Base-by-base conservation (phyloP, 169 alveolate genomes). In the Cyclospora cayetanensis region DNA sequence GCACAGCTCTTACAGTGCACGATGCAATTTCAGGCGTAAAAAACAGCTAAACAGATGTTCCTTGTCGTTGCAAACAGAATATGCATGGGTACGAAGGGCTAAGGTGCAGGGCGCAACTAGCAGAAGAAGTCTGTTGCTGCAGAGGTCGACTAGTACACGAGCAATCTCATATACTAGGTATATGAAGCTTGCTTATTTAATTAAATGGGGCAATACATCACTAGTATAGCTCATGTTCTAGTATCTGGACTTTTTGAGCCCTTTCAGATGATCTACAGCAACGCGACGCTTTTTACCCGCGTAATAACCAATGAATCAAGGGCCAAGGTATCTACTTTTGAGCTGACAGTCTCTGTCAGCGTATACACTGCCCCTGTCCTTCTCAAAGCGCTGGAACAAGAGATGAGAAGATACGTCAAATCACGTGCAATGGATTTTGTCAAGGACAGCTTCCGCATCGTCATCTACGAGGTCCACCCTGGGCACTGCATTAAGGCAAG, bases 291-390 rank as follows among this genome's bases (percentile, higher is more conserved):
- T 43, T 88, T 72, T 83, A 55, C 82, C 25, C 93, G 93, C 50
- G 89, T 88, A 0, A 72, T 88, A 37, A 88, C 89, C 25, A 88
- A 88, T 50, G 93, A 88, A 37, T 72, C 88, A 37, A 53, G 93
- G 52, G 66, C 89, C 37, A 88, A 88, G 77, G 55, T 42, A 31
- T 70, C 87, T 20, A 60, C 84, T 25, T 88, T 88, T 12, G 88
- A 70, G 46, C 31, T 88, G 42, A 34, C 43, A 22, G 63, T 70
- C 39, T 39, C 39, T 2, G 66, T 86, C 53, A 76, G 77, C 72
- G 68, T 68, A 2, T 34, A 29, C 7, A 86, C 92, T 15, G 76
- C 92, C 39, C 80, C 43, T 43, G 31, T 50, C 60, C 37, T 52
- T n/a, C 35, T 86, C 43, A 41, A 46, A 27, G 85, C 35, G 46